Percentiles rank a stretch among this genome's conserved stretches.
phyloP scores from a whole-genome alignment of 805 yeast genomes.

The Ogataea ramenticola region DNA sequence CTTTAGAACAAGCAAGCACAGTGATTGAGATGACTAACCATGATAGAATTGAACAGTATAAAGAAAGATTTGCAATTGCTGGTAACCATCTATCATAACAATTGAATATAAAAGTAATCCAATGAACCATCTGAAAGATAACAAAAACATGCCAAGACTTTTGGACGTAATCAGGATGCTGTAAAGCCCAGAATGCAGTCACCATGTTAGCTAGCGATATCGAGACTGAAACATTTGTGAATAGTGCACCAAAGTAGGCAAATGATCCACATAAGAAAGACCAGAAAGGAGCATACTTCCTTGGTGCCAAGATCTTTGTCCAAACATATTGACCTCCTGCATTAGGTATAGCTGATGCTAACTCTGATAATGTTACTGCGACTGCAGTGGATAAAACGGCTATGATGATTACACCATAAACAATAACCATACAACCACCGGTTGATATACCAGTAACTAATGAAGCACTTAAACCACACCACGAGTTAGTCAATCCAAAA shows the following conservation, averaged over 20 bases:
- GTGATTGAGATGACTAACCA: constrained; percentile 47
- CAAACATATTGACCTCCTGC: constrained; percentile 58
- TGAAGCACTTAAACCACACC: constrained; percentile 55
- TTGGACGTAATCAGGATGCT: constrained; percentile 25
- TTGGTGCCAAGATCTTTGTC: constrained; percentile 49
- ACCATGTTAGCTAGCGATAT: constrained; percentile 44
- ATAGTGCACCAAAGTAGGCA: constrained; percentile 56
- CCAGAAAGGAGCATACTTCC: constrained; percentile 34
- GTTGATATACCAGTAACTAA: constrained; percentile 46
- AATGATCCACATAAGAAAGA: constrained; percentile 57
- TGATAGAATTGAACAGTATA: constrained; percentile 46
- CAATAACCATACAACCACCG: constrained; percentile 53
- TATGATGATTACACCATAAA: constrained; percentile 49
- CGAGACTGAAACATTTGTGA: constrained; percentile 55
- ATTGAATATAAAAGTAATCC: constrained; percentile 37
- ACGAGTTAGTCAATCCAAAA: constrained; percentile 53
- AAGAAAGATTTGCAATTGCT: constrained; percentile 37
- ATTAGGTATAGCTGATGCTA: constrained; percentile 45
- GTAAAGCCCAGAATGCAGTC: constrained; percentile 38
- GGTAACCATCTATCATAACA: constrained; percentile 48
- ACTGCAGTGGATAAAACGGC: constrained; percentile 39
- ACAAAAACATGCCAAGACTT: constrained; percentile 51
- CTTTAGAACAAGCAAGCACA: constrained; percentile 44
- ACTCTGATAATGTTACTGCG: constrained; percentile 46
- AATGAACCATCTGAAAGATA: constrained; percentile 37